phyloP scores from a whole-genome alignment of 2,329 filamentous ascomycete genomes.

The Colletotrichum acutatum region DNA sequence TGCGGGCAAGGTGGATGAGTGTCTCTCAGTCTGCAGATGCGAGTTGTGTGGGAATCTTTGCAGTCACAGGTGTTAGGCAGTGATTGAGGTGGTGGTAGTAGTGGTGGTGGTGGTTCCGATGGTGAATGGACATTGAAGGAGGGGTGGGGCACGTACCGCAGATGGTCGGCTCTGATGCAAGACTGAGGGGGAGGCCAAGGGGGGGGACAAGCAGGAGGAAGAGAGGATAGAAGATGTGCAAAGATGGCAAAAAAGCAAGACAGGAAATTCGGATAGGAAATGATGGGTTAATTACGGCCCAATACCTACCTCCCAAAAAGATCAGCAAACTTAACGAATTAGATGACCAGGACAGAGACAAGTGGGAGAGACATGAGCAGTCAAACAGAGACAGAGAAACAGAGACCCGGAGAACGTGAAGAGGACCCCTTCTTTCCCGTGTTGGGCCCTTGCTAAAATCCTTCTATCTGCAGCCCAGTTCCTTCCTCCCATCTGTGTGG shows the following conservation, averaged over 20 bases:
- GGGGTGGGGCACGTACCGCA: neutral
- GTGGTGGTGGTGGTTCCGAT: no score
- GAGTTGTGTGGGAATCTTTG: neutral
- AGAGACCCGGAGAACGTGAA: neutral
- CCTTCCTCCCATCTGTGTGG: neutral
- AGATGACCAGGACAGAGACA: neutral
- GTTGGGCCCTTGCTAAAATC: neutral
- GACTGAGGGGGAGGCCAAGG: neutral
- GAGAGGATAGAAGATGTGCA: neutral
- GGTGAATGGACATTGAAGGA: neutral
- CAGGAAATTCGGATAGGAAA: neutral
- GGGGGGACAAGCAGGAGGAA: neutral
- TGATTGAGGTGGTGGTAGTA: no score
- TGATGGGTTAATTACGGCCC: neutral
- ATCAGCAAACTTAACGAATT: neutral
- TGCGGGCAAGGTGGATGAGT: slow-evolving; percentile 15
- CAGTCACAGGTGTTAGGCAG: neutral
- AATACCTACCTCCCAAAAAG: neutral
- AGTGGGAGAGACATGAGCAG: neutral
- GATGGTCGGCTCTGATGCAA: neutral
- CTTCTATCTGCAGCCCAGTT: neutral
- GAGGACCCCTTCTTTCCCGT: slow-evolving; percentile 5
- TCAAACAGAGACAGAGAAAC: neutral
- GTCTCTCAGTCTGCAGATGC: slow-evolving; percentile 18
- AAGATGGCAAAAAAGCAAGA: neutral